Base-by-base conservation (phyloP, 495 filamentous ascomycete genomes). In the Aspergillus sclerotioniger region DNA sequence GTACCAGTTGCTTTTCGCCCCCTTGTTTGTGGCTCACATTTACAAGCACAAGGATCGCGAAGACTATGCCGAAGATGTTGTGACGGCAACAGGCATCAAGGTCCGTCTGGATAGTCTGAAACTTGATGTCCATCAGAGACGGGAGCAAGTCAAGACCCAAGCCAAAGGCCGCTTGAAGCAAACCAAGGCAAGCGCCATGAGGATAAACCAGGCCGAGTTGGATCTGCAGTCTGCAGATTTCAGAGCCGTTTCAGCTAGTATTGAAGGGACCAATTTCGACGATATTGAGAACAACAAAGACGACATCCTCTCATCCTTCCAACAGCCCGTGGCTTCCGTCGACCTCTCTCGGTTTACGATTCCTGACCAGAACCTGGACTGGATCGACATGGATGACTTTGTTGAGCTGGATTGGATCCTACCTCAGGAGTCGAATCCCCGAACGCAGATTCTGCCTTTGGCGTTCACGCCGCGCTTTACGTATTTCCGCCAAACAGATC, bases 351-450 rank as follows among this genome's bases (percentile, higher is more conserved):
- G 88, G 29, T 98, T 98, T 68, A 91, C 85, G 0, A 96, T 98
- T 56, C 91, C 92, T 0, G 94, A 98, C 66, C 90, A 92, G 37
- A 94, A 98, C 69, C 84, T 90, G 62, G 87, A 85, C 53, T 98
- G 94, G 94, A 88, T 98, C 65, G 94, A 98, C 68, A 97, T 98
- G 92, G 94, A 98, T 72, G 94, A 98, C 68, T 98, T 98, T 74
- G 91, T 98, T 25, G 94, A 98, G 70, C 79, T 98, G 9, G 94
- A 96, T 67, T 97, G 93, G 92, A 90, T 96, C 56, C 75, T 97
- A 16, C 93, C 94, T 0, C 90, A 89, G 25, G 89, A 94, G 63
- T 87, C 89, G 25, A 92, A 96, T 58, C 94, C 95, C 19, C 87
- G 94, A 54, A 96, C 93, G 1, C 90, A 90, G 64, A 97, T 98